Evolutionary conservation across 768 basidiomycete species (phyloP), one percentile per base, ranked within the genome.

Genomic region (Pleurotus sapidus): DNA sequence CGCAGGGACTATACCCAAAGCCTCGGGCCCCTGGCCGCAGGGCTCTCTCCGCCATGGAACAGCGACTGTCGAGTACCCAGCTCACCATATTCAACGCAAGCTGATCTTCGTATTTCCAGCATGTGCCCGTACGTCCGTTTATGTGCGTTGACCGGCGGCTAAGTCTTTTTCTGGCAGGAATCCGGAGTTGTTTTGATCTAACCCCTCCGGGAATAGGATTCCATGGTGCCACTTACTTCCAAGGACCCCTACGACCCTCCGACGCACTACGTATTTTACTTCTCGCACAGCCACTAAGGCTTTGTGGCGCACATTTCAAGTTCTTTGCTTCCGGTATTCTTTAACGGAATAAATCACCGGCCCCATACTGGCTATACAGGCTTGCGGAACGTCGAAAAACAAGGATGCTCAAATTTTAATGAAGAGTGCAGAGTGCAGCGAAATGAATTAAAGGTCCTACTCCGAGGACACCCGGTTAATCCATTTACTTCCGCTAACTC

Each of bases 251-350:
- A 53, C 51, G 39, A 53, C 51, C 51, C 51, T 53, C 38, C 15
- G 15, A 23, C 11, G 5, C 27, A 45, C 20, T 14, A 12, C 12
- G 25, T 12, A n/a, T 17, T 30, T 30, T 53, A n/a, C 51, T 40
- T 53, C 51, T n/a, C 40, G 38, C 38, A 53, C 38, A 53, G 51
- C 51, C 51, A 53, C 51, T 23, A 53, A 17, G 39, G n/a, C 51
- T 53, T 53, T 53, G 51, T 53, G 51, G 51, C 51, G 51, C 37
- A 17, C 17, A 15, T 37, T 17, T 15, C 34, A 53, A 18, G 40
- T 53, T 53, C 51, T 53, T 18, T 53, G 34, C 51, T 53, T 53
- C 51, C 51, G 51, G 51, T 53, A 53, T 53, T 53, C 51, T 53
- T 53, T 23, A 53, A 39, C 51, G 51, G 51, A 53, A 53, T 37